These are phyloP conservation scores for Monosporozyma siamensis DNA, from an alignment of 805 yeast species.

Conservation along the genomic window DNA sequence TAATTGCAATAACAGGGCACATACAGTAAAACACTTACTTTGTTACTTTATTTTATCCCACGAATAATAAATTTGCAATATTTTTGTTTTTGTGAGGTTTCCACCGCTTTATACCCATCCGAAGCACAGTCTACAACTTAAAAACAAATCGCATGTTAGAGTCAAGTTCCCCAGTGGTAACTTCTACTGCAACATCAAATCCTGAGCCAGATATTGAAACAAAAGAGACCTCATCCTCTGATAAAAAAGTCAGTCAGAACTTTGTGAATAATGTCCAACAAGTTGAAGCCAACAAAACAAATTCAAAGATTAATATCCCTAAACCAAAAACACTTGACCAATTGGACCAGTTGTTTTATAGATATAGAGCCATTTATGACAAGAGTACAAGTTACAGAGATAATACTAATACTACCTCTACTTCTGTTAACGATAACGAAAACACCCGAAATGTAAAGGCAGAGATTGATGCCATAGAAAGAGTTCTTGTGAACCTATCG, in stretches of 20 bases:
- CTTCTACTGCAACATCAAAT: not conserved
- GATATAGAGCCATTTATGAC: conserved; percentile 26
- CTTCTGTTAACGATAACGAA: too few relatives aligned
- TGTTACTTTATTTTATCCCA: not conserved
- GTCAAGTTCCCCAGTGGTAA: not conserved
- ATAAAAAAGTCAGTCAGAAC: not conserved
- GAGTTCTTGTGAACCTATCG: conserved; percentile 34
- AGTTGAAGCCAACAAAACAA: not conserved
- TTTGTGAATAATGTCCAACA: not conserved
- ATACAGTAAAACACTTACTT: not conserved
- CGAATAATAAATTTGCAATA: too few relatives aligned
- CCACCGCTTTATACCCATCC: not conserved
- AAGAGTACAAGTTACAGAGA: too few relatives aligned
- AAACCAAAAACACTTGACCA: conserved; percentile 21
- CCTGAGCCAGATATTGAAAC: not conserved
- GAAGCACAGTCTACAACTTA: not conserved
- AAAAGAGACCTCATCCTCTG: not conserved
- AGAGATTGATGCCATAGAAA: conserved; percentile 40
- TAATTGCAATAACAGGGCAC: not conserved
- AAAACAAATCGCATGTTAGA: not conserved
- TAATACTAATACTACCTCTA: too few relatives aligned
- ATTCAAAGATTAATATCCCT: conserved; percentile 13
- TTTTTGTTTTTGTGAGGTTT: too few relatives aligned
- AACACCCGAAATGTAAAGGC: conserved; percentile 9
- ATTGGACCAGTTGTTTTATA: conserved; percentile 25